A percentile compares a stretch with the other conserved stretches of the same genome.
These are phyloP conservation scores for Wallemia hederae DNA, from an alignment of 1,284 basidiomycete genomes.

Conservation along the genomic window DNA sequence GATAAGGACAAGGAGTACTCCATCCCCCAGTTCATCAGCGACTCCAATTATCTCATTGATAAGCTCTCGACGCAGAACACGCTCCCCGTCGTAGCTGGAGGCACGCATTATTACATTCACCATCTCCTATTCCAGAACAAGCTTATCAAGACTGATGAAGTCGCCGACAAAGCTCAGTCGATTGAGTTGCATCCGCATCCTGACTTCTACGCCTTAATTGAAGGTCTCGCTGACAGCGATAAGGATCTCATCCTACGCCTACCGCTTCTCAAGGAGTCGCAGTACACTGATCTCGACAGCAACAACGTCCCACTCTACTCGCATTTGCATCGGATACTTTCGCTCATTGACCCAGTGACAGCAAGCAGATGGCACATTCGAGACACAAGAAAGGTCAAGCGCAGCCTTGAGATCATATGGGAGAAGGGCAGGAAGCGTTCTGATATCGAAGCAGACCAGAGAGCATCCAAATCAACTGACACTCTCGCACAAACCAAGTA, in stretches of 20 bases:
- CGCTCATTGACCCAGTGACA: constrained; percentile 35
- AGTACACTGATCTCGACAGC: constrained; percentile 8
- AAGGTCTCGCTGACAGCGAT: constrained; percentile 1
- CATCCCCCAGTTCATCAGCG: constrained; percentile 15
- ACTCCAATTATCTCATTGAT: constrained; percentile 16
- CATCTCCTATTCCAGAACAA: constrained; percentile 26
- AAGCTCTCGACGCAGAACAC: constrained; percentile 30
- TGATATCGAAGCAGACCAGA: constrained; percentile 33
- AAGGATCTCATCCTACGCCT: background rate
- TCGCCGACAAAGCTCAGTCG: constrained; percentile 4
- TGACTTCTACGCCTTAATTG: constrained; percentile 1
- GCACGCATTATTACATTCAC: constrained; percentile 92
- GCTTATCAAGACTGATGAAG: constrained; percentile 9
- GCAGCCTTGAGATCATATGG: constrained; percentile 50
- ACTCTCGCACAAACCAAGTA: constrained; percentile 20
- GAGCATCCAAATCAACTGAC: constrained; percentile 21
- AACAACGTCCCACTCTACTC: constrained; percentile 7
- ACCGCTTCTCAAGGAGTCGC: background rate
- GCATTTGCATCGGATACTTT: constrained; percentile 2
- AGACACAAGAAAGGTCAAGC: constrained; percentile 64
- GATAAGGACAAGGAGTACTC: constrained; percentile 58
- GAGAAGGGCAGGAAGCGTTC: constrained; percentile 37
- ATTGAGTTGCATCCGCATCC: background rate
- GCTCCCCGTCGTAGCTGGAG: constrained; percentile 71
- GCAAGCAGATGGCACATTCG: constrained; percentile 80